Conservation (phyloP, 768 basidiomycete genomes). For the Mycena floridula region DNA sequence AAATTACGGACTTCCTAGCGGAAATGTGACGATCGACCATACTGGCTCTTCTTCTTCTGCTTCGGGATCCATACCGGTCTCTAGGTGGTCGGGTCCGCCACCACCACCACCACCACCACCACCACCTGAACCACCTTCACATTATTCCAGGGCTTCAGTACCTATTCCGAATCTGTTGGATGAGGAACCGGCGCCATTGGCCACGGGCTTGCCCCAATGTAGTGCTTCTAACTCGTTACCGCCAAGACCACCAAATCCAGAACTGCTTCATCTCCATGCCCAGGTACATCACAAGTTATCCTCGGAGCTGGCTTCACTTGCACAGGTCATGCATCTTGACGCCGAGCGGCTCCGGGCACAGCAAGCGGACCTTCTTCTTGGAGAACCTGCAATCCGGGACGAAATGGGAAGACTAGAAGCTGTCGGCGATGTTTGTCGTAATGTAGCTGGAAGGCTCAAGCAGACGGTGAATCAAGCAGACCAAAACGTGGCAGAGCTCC, state of each 20-base stretch:
- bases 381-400: constrained; percentile 91
- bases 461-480: constrained; percentile 63
- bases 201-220: constrained; percentile 14
- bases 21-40: constrained; percentile 5
- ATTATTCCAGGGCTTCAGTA: constrained; percentile 11
- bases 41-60: constrained; percentile 4
- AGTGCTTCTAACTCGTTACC: constrained; percentile 36
- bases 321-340: constrained; percentile 57
- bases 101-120: constrained; percentile 14
- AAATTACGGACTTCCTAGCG: constrained; percentile 17
- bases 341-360: constrained; percentile 74
- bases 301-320: constrained; percentile 65
- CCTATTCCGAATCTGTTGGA: constrained; percentile 59
- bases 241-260: constrained; percentile 85
- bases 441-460: constrained; percentile 63
- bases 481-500: constrained; percentile 68
- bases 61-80: constrained; percentile 6
- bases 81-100: constrained; percentile 7
- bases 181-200: constrained; percentile 36
- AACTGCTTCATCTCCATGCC: constrained; percentile 74
- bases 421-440: constrained; percentile 84
- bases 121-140: constrained; percentile 10
- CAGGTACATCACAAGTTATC: constrained; percentile 71
- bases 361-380: constrained; percentile 79
- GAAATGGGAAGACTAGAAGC: constrained; percentile 95